Evolutionary conservation across 139 green algal species (phyloP).

Genomic region (Closterium sp.): DNA sequence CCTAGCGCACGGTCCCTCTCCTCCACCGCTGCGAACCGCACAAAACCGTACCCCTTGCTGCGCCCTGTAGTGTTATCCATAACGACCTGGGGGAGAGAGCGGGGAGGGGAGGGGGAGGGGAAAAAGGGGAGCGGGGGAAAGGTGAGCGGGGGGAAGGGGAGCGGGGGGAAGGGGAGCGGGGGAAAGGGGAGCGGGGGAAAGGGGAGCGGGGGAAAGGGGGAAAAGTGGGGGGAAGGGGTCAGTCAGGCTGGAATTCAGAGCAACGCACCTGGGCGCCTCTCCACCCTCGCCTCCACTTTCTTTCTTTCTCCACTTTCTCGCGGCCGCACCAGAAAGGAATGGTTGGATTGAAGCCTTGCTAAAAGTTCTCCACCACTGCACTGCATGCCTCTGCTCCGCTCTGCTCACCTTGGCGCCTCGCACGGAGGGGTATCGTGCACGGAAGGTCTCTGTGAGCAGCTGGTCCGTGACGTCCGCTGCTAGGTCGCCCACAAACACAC

Average conservation of each 20-base stretch:
- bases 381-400: no score
- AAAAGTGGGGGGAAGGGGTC: no score
- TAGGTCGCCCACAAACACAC: conserved; percentile 92
- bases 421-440: conserved; percentile 78
- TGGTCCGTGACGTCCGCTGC: conserved; percentile 87
- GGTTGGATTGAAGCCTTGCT: no score
- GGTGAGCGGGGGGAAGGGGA: background rate
- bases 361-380: no score
- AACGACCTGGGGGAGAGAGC: conserved; percentile 73
- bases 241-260: no score
- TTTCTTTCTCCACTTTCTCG: no score
- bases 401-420: conserved; percentile 39
- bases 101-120: background rate
- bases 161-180: background rate
- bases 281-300: no score
- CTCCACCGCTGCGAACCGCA: conserved; percentile 79
- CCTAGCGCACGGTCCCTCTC: conserved; percentile 80
- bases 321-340: no score
- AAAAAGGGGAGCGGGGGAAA: background rate
- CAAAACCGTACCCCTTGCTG: conserved; percentile 95
- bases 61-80: conserved; percentile 76
- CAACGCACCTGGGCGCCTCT: no score
- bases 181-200: no score
- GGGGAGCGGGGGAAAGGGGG: no score
- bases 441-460: conserved; percentile 83